Evolutionary conservation across 1,139 yeast species (phyloP).

Genomic region (Meyerozyma sp.): DNA sequence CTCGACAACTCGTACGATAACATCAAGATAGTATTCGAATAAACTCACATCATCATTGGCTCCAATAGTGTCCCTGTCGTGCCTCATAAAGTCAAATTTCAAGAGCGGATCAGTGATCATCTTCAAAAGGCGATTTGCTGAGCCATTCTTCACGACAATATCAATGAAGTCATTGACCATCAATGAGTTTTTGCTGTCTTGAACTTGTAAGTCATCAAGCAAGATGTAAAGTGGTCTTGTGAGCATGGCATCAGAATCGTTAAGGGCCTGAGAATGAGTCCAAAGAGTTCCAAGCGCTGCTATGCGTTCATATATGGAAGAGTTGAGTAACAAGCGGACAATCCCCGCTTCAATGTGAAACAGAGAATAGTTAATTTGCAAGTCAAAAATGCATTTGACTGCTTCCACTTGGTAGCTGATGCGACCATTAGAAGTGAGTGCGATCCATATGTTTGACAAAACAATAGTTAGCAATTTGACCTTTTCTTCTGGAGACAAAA

Average conservation of each 20-base stretch:
- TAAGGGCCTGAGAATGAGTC: conserved; percentile 47
- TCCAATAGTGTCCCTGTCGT: conserved; percentile 7
- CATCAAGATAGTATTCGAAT: conserved; percentile 52
- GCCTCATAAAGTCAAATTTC: conserved; percentile 28
- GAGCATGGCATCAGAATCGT: conserved; percentile 43
- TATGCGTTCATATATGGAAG: conserved; percentile 33
- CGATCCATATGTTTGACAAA: conserved; percentile 41
- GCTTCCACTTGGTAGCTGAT: conserved; percentile 56
- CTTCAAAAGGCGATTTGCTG: conserved; percentile 55
- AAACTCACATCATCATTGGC: conserved; percentile 51
- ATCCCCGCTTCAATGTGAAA: conserved; percentile 58
- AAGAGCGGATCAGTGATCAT: conserved; percentile 49
- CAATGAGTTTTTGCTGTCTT: conserved; percentile 35
- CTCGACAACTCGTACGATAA: conserved; percentile 46
- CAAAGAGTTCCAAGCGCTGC: conserved; percentile 53
- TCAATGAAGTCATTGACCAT: conserved; percentile 56
- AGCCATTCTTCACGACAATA: conserved; percentile 46
- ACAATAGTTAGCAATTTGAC: conserved; percentile 30
- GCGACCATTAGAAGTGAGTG: conserved; percentile 41
- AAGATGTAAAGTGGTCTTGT: conserved; percentile 64
- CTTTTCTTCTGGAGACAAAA: conserved; percentile 19
- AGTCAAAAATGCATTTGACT: conserved; percentile 46
- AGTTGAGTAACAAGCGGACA: conserved; percentile 39
- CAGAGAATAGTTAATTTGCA: conserved; percentile 30
- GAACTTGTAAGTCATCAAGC: conserved; percentile 53